A percentile compares a stretch with the other conserved stretches of the same genome.
Conservation (phyloP, 495 filamentous ascomycete species). For the Penicillium malachiteum region DNA sequence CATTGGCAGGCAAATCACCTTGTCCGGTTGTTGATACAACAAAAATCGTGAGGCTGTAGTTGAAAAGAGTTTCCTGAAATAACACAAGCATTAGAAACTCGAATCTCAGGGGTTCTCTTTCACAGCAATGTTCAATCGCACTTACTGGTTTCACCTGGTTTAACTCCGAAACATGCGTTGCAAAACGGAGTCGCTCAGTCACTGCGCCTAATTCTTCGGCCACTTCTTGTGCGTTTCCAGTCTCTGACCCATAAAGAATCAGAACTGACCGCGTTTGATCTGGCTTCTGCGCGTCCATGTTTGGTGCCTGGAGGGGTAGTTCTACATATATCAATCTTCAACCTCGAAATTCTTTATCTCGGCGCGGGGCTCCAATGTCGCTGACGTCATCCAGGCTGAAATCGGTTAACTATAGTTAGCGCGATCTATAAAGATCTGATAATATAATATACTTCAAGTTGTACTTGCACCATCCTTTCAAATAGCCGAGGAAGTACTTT, state of each 20-base stretch:
- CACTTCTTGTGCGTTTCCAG: constrained; percentile 86
- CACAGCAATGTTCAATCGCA: constrained; percentile 8
- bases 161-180: constrained; percentile 70
- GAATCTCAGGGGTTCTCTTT: neutral
- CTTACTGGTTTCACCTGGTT: constrained; percentile 73
- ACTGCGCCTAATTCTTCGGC: constrained; percentile 77
- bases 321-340: constrained; percentile 9
- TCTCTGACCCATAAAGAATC: constrained; percentile 91
- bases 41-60: constrained; percentile 68
- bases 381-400: constrained; percentile 27
- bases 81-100: constrained; percentile 1
- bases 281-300: constrained; percentile 23
- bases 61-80: constrained; percentile 43
- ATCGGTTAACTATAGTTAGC: neutral
- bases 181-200: constrained; percentile 72
- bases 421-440: neutral
- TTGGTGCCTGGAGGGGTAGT: constrained; percentile 6
- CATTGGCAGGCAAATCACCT: constrained; percentile 85
- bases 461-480: too few species aligned
- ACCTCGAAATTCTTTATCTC: constrained; percentile 9
- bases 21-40: constrained; percentile 91
- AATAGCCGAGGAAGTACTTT: too few species aligned
- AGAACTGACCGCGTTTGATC: constrained; percentile 56
- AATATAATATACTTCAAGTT: neutral
- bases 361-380: constrained; percentile 17